These are phyloP conservation scores for Syncephalastrum monosporum DNA, from an alignment of 371 early-diverging fungal species.

Conservation along the genomic window DNA sequence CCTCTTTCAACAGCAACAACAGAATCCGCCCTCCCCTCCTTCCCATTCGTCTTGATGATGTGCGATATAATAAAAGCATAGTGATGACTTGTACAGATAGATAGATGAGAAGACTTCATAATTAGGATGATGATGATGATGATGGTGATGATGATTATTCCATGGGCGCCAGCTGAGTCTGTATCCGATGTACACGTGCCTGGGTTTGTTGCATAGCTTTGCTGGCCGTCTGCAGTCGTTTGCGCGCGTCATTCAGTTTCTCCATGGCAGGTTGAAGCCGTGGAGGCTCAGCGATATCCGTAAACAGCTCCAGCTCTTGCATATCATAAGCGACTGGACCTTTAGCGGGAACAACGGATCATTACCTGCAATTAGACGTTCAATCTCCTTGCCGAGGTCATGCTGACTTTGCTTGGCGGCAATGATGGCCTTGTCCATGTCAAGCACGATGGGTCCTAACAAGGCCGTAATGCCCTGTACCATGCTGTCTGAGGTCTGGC, in stretches of 20 bases:
- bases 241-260: constrained; percentile 48
- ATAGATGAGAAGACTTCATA: too few species aligned
- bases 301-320: constrained; percentile 48
- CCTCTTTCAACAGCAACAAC: too few species aligned
- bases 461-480: constrained; percentile 44
- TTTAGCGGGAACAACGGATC: not conserved
- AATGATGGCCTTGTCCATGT: constrained; percentile 54
- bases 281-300: constrained; percentile 53
- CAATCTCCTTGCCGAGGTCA: constrained; percentile 59
- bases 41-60: too few species aligned
- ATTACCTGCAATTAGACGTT: constrained; percentile 54
- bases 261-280: constrained; percentile 50
- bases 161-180: constrained; percentile 12
- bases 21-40: too few species aligned
- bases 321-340: not conserved
- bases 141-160: too few species aligned
- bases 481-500: not conserved
- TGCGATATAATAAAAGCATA: too few species aligned
- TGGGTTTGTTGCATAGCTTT: constrained; percentile 46
- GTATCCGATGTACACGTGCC: constrained; percentile 49
- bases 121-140: too few species aligned
- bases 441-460: constrained; percentile 48
- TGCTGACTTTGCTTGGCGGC: constrained; percentile 54
- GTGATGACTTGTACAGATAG: too few species aligned
- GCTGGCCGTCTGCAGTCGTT: constrained; percentile 43